Conservation (phyloP, 2,329 filamentous ascomycete genomes). For the Amphichorda felina region DNA sequence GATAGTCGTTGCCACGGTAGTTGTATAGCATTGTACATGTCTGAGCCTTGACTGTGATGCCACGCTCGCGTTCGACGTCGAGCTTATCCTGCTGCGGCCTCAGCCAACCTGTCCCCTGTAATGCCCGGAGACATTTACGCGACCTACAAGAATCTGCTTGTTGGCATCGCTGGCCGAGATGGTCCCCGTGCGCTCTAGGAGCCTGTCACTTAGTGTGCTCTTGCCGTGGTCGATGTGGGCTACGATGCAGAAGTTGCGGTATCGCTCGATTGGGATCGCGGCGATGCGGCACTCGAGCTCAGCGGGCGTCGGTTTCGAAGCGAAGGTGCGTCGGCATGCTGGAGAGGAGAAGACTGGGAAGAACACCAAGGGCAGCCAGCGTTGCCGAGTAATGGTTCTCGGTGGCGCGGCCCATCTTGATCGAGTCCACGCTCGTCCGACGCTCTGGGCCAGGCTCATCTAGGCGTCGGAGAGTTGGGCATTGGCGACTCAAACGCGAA, state of each 20-base stretch:
- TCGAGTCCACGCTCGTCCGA: slow-evolving; percentile 23
- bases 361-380: not conserved
- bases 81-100: slow-evolving; percentile 57
- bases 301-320: slow-evolving; percentile 16
- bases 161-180: slow-evolving; percentile 71
- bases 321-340: not conserved
- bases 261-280: slow-evolving; percentile 66
- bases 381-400: not conserved
- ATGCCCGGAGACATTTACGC: too few species aligned
- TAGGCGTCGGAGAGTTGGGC: slow-evolving; percentile 5
- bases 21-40: slow-evolving; percentile 97
- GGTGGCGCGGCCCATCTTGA: slow-evolving; percentile 12
- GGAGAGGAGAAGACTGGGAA: not conserved
- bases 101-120: not conserved
- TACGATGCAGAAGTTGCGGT: slow-evolving; percentile 96
- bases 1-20: slow-evolving; percentile 73
- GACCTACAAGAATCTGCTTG: slow-evolving; percentile 67
- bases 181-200: slow-evolving; percentile 89
- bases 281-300: slow-evolving; percentile 43
- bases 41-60: slow-evolving; percentile 97
- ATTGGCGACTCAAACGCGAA: slow-evolving; percentile 1
- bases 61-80: slow-evolving; percentile 89
- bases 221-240: slow-evolving; percentile 99
- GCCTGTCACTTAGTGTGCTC: slow-evolving; percentile 82
- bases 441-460: slow-evolving; percentile 25